A percentile compares a stretch with the other conserved stretches of the same genome.
Evolutionary conservation across 2,329 filamentous ascomycete species (phyloP).

Genomic region (Hypoxylon sp.): DNA sequence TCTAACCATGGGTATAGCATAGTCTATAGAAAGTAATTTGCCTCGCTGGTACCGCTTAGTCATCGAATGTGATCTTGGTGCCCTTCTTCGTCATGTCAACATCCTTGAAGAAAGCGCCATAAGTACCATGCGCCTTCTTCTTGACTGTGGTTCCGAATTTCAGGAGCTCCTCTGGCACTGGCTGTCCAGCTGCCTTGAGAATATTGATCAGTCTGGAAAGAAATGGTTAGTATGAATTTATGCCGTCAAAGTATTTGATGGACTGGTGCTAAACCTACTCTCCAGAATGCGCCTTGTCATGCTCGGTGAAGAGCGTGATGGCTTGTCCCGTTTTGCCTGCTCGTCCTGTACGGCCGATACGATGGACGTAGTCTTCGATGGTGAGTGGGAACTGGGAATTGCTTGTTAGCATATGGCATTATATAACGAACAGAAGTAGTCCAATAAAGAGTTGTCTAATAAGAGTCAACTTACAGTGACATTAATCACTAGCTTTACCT

Average conservation of each 20-base stretch:
- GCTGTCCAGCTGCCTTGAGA: conserved; percentile 90
- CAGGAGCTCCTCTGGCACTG: conserved; percentile 88
- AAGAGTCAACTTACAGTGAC: conserved; percentile 72
- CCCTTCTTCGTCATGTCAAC: conserved; percentile 85
- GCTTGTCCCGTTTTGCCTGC: conserved; percentile 91
- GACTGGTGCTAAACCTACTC: conserved; percentile 71
- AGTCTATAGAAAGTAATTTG: conserved; percentile 30
- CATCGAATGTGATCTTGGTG: conserved; percentile 92
- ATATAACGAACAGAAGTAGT: not conserved
- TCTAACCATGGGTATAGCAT: conserved; percentile 20
- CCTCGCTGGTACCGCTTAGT: conserved; percentile 30
- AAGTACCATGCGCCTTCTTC: conserved; percentile 97
- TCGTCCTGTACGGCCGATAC: conserved; percentile 94
- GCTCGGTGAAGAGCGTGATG: conserved; percentile 94
- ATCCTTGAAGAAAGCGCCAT: conserved; percentile 96
- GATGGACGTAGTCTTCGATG: conserved; percentile 97
- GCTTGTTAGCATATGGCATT: conserved; percentile 10
- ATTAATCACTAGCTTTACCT: conserved; percentile 95
- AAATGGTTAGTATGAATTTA: conserved; percentile 33
- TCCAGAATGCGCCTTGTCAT: conserved; percentile 92
- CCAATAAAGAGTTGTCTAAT: not conserved
- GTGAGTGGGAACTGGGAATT: conserved; percentile 82
- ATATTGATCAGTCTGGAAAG: conserved; percentile 85
- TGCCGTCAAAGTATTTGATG: not conserved
- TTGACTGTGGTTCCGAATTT: conserved; percentile 99